Evolutionary conservation across 371 early-diverging fungal genomes (phyloP), one percentile per base, ranked within the genome.

Genomic region (Coemansia sp.): DNA sequence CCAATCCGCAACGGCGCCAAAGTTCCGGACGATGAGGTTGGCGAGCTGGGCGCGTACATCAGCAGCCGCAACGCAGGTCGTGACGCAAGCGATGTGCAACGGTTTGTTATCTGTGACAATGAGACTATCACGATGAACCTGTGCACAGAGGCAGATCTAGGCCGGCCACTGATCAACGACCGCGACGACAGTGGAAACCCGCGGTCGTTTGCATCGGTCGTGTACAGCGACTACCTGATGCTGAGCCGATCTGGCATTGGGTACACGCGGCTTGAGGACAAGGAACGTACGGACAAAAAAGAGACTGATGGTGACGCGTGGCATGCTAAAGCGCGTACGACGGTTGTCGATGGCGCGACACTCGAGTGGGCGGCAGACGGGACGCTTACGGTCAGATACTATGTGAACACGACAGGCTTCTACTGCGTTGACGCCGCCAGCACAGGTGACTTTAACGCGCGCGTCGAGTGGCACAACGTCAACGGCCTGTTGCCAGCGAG

Each of bases 401-500:
- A 64, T 18, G 78, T 80, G 1, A 71, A 73, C 61, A 66, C 69
- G 0, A 74, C 80, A 0, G 81, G 81, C n/a, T 81, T 66, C 69
- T 81, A 78, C 52, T 81, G 81, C 53, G 79, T 81, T 2, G 70
- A 81, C 10, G 78, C 76, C 0, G 66, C 66, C 18, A 70, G 75
- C 54, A 34, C 34, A 24, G 68, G 68, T 7, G 73, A 75, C 50
- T 88, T 85, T 82, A 77, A 71, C 5, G 85, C 89, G n/a, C 81
- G 76, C 47, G 80, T 91, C 13, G 85, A 85, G 39, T 89, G 92
- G 86, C 77, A 72, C 31, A 90, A 90, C 69, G 88, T 92, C 16
- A 90, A 92, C 78, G 95, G 97, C 56, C 80, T 83, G 65, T 80
- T 95, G 29, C 92, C 94, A 4, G 94, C 90, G 16, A 73, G 83